Evolutionary conservation across 2,329 filamentous ascomycete genomes (phyloP).

Genomic region (Dactylellina cionopaga): DNA sequence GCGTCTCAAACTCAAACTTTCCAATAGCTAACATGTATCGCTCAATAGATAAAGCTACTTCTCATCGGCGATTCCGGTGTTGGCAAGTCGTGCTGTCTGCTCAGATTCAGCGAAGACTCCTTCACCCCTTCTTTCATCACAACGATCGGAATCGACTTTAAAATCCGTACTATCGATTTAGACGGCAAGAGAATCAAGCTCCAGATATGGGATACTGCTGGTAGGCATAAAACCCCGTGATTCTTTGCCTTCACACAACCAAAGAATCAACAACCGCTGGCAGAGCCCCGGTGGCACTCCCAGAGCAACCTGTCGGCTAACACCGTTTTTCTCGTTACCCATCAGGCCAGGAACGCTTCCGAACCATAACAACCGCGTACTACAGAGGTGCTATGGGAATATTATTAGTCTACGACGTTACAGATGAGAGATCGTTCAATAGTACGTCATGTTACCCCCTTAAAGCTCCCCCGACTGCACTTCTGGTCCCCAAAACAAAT

Average conservation of each 20-base stretch:
- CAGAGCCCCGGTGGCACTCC: slow-evolving; percentile 36
- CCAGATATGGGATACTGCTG: slow-evolving; percentile 99
- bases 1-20: slow-evolving; percentile 52
- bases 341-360: slow-evolving; percentile 87
- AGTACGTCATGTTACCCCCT: slow-evolving; percentile 69
- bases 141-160: slow-evolving; percentile 99
- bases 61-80: slow-evolving; percentile 97
- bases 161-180: slow-evolving; percentile 98
- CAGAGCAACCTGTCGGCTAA: slow-evolving; percentile 14
- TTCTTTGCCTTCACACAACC: neutral
- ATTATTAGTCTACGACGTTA: slow-evolving; percentile 96
- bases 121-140: slow-evolving; percentile 98
- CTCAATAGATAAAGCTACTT: slow-evolving; percentile 86
- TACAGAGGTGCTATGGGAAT: slow-evolving; percentile 99
- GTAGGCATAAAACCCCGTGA: slow-evolving; percentile 38
- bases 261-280: slow-evolving; percentile 14
- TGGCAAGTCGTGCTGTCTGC: slow-evolving; percentile 94
- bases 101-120: slow-evolving; percentile 96
- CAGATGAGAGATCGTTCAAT: slow-evolving; percentile 93
- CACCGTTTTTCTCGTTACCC: neutral
- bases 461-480: slow-evolving; percentile 22
- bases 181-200: slow-evolving; percentile 99
- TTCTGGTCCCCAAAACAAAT: slow-evolving; percentile 22
- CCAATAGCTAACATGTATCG: slow-evolving; percentile 56
- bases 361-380: slow-evolving; percentile 98